Evolutionary conservation across 2,329 filamentous ascomycete genomes (phyloP), one percentile per base, ranked within the genome.

Genomic region (Penicillium freii): DNA sequence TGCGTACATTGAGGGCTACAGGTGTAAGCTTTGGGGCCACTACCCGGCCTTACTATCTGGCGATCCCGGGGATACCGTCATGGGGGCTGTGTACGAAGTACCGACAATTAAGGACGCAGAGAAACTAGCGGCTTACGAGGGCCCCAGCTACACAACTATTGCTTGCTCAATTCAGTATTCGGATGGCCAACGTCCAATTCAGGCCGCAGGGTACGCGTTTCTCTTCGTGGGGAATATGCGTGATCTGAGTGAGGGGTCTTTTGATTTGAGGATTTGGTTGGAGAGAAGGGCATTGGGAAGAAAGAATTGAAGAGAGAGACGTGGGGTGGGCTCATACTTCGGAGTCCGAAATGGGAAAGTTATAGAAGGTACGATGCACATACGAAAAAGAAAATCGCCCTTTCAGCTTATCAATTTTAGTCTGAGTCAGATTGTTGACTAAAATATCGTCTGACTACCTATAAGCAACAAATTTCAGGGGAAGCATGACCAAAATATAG

Each of bases 21-120:
- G 44, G 42, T 58, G 51, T 50, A 63, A 67, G 52, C 45, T 65
- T 39, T 67, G 62, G 62, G 66, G 62, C 11, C 54, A 57, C 9
- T 69, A 67, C 23, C 62, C 63, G 21, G 62, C 63, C 25, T 57
- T 67, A 1, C 31, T 67, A 9, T n/a, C 17, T 11, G 46, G 59
- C 17, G 43, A 27, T 13, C 31, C 42, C 17, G 56, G 40, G 4
- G 46, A 50, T 19, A 46, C 40, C 5, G 60, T 66, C 4, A 49
- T 60, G n/a, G 65, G 61, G 11, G 54, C 60, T 23, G 55, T 60
- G 21, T 68, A 62, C 43, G 34, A 56, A 43, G 62, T 70, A 27
- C 29, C 5, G 10, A 58, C 25, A 15, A 27, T 50, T 10, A 40
- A 49, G 5, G 31, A 67, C 51, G 60, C 52, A 17, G 45, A 54